These are phyloP conservation scores for Graphilbum ipis-grandicollis DNA, from an alignment of 2,329 filamentous ascomycete species.

Conservation along the genomic window DNA sequence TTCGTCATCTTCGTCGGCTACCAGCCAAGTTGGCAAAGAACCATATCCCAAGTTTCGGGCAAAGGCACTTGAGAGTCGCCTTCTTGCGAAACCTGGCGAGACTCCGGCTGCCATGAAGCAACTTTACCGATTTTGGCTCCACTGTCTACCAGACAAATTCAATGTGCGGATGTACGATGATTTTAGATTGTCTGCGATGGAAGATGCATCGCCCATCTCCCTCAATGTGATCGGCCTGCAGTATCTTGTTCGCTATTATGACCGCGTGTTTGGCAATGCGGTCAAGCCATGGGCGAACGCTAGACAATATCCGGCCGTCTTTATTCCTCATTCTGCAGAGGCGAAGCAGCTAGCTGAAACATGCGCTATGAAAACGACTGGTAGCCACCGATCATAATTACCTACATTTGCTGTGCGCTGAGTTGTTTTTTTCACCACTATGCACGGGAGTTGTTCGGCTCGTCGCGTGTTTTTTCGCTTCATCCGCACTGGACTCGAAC, in stretches of 20 bases:
- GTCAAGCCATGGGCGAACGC: slow-evolving; percentile 11
- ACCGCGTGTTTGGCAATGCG: slow-evolving; percentile 11
- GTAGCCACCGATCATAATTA: not conserved
- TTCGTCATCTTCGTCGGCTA: not conserved
- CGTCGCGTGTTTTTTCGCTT: too few species aligned
- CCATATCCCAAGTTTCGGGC: slow-evolving; percentile 19
- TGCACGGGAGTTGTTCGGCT: too few species aligned
- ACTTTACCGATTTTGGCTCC: slow-evolving; percentile 59
- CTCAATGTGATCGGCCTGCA: slow-evolving; percentile 36
- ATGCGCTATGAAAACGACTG: not conserved
- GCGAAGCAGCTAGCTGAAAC: slow-evolving; percentile 8
- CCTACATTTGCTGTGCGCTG: not conserved
- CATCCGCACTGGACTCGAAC: too few species aligned
- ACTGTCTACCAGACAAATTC: slow-evolving; percentile 57
- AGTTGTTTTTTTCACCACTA: too few species aligned
- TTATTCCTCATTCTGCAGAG: slow-evolving; percentile 13
- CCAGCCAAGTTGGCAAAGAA: slow-evolving; percentile 1
- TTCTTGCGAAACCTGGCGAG: slow-evolving; percentile 16
- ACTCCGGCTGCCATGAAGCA: slow-evolving; percentile 41
- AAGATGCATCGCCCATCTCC: slow-evolving; percentile 36
- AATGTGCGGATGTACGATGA: slow-evolving; percentile 60
- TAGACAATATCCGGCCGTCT: slow-evolving; percentile 13
- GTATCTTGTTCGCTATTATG: slow-evolving; percentile 49
- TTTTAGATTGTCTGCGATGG: slow-evolving; percentile 48
- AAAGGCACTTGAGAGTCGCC: slow-evolving; percentile 21